These are phyloP conservation scores for Meyerozyma carpophila DNA, from an alignment of 1,139 yeast species.

Conservation along the genomic window DNA sequence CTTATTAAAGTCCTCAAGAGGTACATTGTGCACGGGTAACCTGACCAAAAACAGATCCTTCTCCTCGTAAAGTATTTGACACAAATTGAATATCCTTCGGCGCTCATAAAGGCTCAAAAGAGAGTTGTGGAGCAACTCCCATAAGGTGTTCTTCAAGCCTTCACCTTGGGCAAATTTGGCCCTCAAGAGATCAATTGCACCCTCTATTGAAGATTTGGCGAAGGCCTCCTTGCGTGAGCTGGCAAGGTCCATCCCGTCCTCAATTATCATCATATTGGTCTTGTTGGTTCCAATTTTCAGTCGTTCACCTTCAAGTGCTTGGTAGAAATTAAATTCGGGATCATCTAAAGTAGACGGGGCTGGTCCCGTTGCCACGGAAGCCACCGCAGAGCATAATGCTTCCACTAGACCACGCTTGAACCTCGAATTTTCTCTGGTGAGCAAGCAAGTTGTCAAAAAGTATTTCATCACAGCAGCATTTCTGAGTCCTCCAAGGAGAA, in stretches of 20 bases:
- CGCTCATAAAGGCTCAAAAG: constrained; percentile 54
- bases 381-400: constrained; percentile 47
- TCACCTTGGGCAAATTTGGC: constrained; percentile 60
- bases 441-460: constrained; percentile 51
- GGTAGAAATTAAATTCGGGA: constrained; percentile 46
- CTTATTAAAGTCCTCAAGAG: constrained; percentile 46
- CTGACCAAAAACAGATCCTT: constrained; percentile 55
- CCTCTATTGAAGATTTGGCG: constrained; percentile 47
- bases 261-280: constrained; percentile 43
- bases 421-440: constrained; percentile 47
- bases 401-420: constrained; percentile 48
- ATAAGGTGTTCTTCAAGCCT: constrained; percentile 54
- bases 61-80: constrained; percentile 64
- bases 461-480: constrained; percentile 57
- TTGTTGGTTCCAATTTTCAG: constrained; percentile 9
- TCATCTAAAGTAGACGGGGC: constrained; percentile 50
- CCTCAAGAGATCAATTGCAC: constrained; percentile 63
- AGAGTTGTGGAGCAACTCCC: constrained; percentile 68
- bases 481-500: constrained; percentile 72
- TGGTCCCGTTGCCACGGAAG: constrained; percentile 68
- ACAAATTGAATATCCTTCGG: constrained; percentile 58
- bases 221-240: constrained; percentile 39
- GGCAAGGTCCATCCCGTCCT: constrained; percentile 33
- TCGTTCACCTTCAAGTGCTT: constrained; percentile 18
- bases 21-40: constrained; percentile 56